These are phyloP conservation scores for Lentinula sp. DNA, from an alignment of 768 basidiomycete species.

Conservation along the genomic window DNA sequence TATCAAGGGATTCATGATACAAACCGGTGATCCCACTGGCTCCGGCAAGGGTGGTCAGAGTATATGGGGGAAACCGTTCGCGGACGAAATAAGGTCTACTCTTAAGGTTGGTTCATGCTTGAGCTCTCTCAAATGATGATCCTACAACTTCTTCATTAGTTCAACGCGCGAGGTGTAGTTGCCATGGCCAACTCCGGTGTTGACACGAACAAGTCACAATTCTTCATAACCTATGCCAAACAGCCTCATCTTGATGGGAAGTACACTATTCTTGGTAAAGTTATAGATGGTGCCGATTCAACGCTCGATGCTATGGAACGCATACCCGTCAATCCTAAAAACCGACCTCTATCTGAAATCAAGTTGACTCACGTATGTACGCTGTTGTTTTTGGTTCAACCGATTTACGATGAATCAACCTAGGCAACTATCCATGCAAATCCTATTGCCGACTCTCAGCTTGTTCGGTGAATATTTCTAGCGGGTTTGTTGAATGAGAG, in stretches of 20 bases:
- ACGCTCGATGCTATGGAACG: slow-evolving; percentile 93
- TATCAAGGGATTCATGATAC: slow-evolving; percentile 95
- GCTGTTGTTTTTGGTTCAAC: slow-evolving; percentile 6
- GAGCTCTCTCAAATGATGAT: slow-evolving; percentile 16
- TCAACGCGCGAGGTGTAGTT: slow-evolving; percentile 89
- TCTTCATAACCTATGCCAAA: slow-evolving; percentile 88
- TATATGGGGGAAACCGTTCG: slow-evolving; percentile 90
- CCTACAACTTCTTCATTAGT: slow-evolving; percentile 40
- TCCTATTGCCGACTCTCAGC: slow-evolving; percentile 79
- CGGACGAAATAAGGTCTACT: slow-evolving; percentile 90
- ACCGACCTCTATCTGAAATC: slow-evolving; percentile 81
- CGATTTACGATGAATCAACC: slow-evolving; percentile 7
- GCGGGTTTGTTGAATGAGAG: not conserved
- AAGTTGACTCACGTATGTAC: slow-evolving; percentile 67
- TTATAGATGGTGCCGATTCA: slow-evolving; percentile 97
- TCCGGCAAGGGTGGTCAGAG: slow-evolving; percentile 96
- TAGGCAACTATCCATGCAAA: slow-evolving; percentile 91
- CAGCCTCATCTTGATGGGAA: slow-evolving; percentile 93
- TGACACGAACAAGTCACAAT: slow-evolving; percentile 90
- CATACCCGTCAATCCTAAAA: slow-evolving; percentile 86
- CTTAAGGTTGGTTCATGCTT: slow-evolving; percentile 59
- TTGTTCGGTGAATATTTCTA: slow-evolving; percentile 24
- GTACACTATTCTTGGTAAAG: slow-evolving; percentile 92
- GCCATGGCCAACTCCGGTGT: slow-evolving; percentile 98
- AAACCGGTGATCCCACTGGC: slow-evolving; percentile 86